Base-by-base conservation (phyloP, 2,329 filamentous ascomycete species). In the Colletotrichum sp. region DNA sequence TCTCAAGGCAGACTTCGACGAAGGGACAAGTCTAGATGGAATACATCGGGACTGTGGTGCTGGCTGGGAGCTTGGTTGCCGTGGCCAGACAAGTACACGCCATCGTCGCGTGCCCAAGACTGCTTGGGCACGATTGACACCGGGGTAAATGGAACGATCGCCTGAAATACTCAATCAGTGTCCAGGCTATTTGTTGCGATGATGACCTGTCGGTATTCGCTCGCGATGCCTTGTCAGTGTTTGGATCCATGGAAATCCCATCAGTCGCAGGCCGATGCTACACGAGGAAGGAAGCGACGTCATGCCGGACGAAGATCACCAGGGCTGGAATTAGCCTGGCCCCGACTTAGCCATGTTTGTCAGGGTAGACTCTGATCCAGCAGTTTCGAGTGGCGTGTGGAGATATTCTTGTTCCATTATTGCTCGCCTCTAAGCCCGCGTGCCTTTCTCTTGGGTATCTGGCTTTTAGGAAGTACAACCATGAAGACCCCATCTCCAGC, bases 121-220 rank as follows among this genome's bases (percentile, higher is more conserved):
- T 24, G 21, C 43, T 21, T 52, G n/a, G n/a, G 43, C n/a, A 24
- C n/a, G n/a, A 13, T 1, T 21, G n/a, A 52, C 12, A 21, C 43
- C n/a, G 6, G 43, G n/a, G n/a, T 1, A 0, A 24, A 52, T 9
- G n/a, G n/a, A 13, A 52, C 0, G 43, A 21, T 52, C n/a, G 43
- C 43, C 43, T 52, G 43, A 1, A 52, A 13, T 21, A 21, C 43
- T 52, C 43, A 52, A 52, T 0, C 2, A 24, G n/a, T 7, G 12
- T 52, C n/a, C 5, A 52, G n/a, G 43, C 10, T 52, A 0, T 52
- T 21, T 21, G 10, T 24, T 52, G 43, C 12, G 12, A 21, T 52
- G n/a, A 3, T 13, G 12, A 7, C 0, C 43, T 52, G 5, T 21
- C 43, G 2, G 0, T 52, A 21, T 21, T 21, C 43, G n/a, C 43